Conservation (phyloP, 306 rosid species). For the Cyclanthera cordifolia region DNA sequence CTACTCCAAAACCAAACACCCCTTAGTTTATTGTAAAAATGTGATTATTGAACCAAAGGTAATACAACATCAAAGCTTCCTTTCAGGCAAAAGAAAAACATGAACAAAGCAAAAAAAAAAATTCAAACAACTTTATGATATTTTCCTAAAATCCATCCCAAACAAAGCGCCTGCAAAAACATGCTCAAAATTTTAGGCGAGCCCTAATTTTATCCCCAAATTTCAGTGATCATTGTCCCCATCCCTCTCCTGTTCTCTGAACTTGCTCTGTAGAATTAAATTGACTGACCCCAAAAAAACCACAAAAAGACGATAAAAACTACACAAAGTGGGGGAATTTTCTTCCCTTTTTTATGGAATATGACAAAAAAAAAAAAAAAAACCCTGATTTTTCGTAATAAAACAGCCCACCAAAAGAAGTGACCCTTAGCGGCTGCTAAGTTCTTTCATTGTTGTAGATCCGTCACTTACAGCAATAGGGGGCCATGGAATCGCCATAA, state of each 20-base stretch:
- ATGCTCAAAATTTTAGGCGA: not conserved
- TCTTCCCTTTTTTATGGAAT: not conserved
- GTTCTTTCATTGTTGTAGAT: conserved; percentile 16
- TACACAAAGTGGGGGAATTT: not conserved
- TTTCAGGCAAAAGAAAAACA: not conserved
- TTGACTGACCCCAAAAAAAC: not conserved
- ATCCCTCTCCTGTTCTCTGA: not conserved
- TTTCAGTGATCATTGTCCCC: not conserved
- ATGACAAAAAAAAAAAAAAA: conserved; percentile 1
- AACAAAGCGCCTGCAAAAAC: not conserved
- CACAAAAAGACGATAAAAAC: not conserved
- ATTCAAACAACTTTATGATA: not conserved
- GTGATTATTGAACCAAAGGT: no score
- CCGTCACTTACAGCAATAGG: conserved; percentile 21
- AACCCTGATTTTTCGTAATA: not conserved
- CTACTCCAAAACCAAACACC: no score
- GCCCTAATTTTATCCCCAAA: not conserved
- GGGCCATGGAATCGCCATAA: conserved; percentile 35
- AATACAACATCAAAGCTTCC: no score
- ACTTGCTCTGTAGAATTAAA: not conserved
- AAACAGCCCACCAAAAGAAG: conserved; percentile 8
- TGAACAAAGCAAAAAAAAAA: not conserved
- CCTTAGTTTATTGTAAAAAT: no score
- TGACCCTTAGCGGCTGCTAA: conserved; percentile 2
- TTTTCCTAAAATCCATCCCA: not conserved